Evolutionary conservation across 768 basidiomycete species (phyloP), one percentile per base, ranked within the genome.

Genomic region (Phanerochaete carnosa): DNA sequence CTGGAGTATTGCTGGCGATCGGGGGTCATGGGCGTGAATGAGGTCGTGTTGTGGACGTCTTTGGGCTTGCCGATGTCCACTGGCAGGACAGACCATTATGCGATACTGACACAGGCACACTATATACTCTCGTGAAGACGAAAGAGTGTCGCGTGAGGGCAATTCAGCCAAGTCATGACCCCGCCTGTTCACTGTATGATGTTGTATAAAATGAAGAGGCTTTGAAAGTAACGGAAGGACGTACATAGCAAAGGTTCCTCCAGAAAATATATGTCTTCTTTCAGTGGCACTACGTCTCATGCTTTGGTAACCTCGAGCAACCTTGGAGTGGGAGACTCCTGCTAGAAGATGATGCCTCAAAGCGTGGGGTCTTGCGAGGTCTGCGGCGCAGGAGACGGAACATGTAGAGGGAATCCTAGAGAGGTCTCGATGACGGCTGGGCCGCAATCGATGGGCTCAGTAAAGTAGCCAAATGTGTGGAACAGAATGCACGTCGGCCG

Each of bases 81-180:
- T 4, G 55, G 15, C 25, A 70, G 56, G 37, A 39, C n/a, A 30
- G 61, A 60, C 87, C 89, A 92, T 83, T 80, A 22, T 80, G 65
- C 58, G 80, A 82, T 7, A 89, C 64, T 0, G 56, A 51, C 2
- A 62, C 45, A 9, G 79, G 72, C 51, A 92, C 72, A 35, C 80
- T 73, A 47, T 69, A 74, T 25, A 89, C 73, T 15, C 76, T 77
- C 70, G 87, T 89, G 2, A 86, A 85, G n/a, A 90, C 71, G 61
- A 90, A 84, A 54, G 81, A 78, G 35, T 84, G 77, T 0, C 54
- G 63, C 65, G 92, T 88, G 45, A 90, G 76, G 0, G 75, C 72
- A 49, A 76, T 73, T 90, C 91, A 94, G 1, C 83, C 47, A 0
- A 68, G 59, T 63, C 92, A 85, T 13, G 77, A 70, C 13, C 76